Percentiles rank a stretch among this genome's conserved stretches.
phyloP scores from a whole-genome alignment of 306 rosid species.

The Dryas octopetala region DNA sequence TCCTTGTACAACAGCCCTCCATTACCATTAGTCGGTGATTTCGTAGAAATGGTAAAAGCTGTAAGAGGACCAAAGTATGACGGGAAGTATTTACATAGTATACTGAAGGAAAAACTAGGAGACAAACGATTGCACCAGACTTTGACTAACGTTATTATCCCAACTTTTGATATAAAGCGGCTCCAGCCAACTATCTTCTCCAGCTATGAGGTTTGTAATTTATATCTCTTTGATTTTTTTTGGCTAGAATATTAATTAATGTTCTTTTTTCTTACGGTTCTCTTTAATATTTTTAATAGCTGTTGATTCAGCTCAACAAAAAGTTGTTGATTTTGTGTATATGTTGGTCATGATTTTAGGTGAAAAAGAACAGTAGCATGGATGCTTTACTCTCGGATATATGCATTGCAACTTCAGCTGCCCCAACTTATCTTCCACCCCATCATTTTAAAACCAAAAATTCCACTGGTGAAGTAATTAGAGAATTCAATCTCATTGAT shows the following conservation, averaged over 20 bases:
- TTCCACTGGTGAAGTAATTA: not conserved
- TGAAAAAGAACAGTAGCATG: slow-evolving; percentile 6
- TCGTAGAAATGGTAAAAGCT: not conserved
- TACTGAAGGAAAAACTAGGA: slow-evolving; percentile 26
- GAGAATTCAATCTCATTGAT: slow-evolving; percentile 41
- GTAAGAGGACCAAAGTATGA: slow-evolving; percentile 27
- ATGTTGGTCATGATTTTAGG: slow-evolving; percentile 15
- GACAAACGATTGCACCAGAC: slow-evolving; percentile 19
- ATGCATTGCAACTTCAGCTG: slow-evolving; percentile 41
- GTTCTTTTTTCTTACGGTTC: too few relatives aligned
- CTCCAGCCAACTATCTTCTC: slow-evolving; percentile 33
- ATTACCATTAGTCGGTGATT: not conserved
- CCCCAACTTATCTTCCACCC: slow-evolving; percentile 33
- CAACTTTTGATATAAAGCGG: slow-evolving; percentile 33
- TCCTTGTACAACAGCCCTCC: not conserved
- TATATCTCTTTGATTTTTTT: not conserved
- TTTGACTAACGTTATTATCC: slow-evolving; percentile 28
- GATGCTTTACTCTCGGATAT: slow-evolving; percentile 41
- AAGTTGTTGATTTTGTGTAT: not conserved
- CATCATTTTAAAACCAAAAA: slow-evolving; percentile 28
- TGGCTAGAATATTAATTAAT: too few relatives aligned
- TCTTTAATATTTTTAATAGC: too few relatives aligned
- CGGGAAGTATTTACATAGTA: slow-evolving; percentile 21
- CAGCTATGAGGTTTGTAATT: slow-evolving; percentile 19
- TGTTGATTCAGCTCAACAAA: too few relatives aligned